phyloP scores from a whole-genome alignment of 495 filamentous ascomycete genomes.

The Cryomyces antarcticus region DNA sequence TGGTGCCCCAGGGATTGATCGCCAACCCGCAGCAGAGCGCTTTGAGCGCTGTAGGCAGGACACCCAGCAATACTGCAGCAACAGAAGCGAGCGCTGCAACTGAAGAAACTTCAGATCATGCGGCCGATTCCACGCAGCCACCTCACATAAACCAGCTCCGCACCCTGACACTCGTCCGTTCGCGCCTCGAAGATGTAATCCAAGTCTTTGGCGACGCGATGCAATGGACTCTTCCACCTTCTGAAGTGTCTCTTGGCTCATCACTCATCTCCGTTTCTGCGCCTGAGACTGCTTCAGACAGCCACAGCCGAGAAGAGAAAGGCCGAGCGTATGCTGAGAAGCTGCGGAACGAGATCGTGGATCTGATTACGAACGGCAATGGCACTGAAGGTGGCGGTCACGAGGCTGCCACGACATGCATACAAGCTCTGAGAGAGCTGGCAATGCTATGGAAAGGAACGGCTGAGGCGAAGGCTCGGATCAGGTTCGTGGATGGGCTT shows the following conservation, averaged over 20 bases:
- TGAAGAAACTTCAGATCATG: conserved; percentile 1
- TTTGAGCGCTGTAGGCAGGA: not conserved
- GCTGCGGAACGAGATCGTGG: conserved; percentile 49
- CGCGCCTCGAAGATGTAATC: conserved; percentile 65
- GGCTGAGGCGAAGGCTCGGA: conserved; percentile 71
- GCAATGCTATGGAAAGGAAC: conserved; percentile 79
- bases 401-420: conserved; percentile 46
- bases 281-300: conserved; percentile 42
- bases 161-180: conserved; percentile 63
- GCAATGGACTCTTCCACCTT: conserved; percentile 77
- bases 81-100: not conserved
- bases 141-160: conserved; percentile 56
- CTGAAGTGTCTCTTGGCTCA: conserved; percentile 34
- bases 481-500: conserved; percentile 61
- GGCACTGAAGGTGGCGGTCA: conserved; percentile 27
- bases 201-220: conserved; percentile 83
- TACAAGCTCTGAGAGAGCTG: conserved; percentile 53
- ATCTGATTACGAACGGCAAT: conserved; percentile 34
- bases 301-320: conserved; percentile 50
- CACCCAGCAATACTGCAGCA: not conserved
- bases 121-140: conserved; percentile 28
- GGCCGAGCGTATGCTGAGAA: conserved; percentile 51
- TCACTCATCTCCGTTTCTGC: conserved; percentile 68
- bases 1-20: conserved; percentile 27
- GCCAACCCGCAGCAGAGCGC: not conserved